Base-by-base conservation (phyloP, 805 yeast species). In the Cyberlindnera amylophila region DNA sequence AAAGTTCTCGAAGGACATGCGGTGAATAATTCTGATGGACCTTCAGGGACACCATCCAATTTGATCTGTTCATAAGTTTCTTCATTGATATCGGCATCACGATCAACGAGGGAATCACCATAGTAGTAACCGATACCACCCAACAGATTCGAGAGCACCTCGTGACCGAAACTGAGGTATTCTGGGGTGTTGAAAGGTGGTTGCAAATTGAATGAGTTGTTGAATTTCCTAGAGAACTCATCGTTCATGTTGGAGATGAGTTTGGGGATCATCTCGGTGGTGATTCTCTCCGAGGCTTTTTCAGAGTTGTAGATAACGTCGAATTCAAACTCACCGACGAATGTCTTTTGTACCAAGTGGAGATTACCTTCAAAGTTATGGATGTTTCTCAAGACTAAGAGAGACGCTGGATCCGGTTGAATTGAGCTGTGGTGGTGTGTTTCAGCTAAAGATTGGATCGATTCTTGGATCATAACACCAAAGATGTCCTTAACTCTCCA, bases 91-190 rank as follows among this genome's bases (percentile, higher is more conserved):
- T 71, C 68, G 1, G 87, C 78, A 5, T 72, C 70, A 51, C 95
- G 69, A 59, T 90, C 96, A 18, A 93, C 93, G 38, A 84, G 57
- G 38, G 83, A 86, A 39, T 81, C 84, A 27, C 99, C 98, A 55
- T 86, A 71, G 55, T 85, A 85, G 63, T 88, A 89, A 2, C 96
- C 86, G 39, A 93, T 74, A 12, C 98, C 98, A 16, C 97, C 99
- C 43, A 86, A 59, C 34, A 93, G 69, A 42, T 90, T 91, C 0
- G 97, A 84, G 9, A 91, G 57, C 32, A 88, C 69, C 52, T 86
- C 90, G 53, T 85, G 72, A 1, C 89, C 96, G 65, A 93, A 90
- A 51, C 23, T 61, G 55, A n/a, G n/a, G 53, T 81, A 71, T 42
- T 60, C 55, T 8, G 50, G 42, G 34, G 55, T 59, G 36, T 72